phyloP scores from a whole-genome alignment of 805 yeast genomes.

The Saccharomycopsis babjevae region DNA sequence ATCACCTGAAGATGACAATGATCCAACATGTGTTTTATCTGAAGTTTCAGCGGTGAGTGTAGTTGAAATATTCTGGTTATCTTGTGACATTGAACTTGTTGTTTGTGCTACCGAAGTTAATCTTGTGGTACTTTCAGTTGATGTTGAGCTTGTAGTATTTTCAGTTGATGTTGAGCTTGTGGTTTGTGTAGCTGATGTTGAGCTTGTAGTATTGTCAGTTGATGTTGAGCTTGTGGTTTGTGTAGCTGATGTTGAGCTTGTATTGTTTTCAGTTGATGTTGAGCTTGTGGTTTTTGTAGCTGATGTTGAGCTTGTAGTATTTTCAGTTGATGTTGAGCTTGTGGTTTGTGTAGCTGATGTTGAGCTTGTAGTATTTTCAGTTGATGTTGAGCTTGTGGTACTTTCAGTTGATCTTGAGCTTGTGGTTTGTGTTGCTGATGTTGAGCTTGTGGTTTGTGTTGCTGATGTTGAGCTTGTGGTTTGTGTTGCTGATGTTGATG shows the following conservation, averaged over 20 bases:
- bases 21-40: no score
- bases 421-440: background rate
- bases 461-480: background rate
- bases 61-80: background rate
- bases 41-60: background rate
- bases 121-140: conserved; percentile 14
- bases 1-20: background rate
- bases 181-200: conserved; percentile 2
- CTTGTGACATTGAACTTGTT: background rate
- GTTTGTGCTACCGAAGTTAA: background rate
- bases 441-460: no score
- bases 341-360: no score
- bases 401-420: background rate
- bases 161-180: conserved; percentile 22
- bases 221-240: background rate
- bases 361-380: no score
- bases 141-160: conserved; percentile 15
- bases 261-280: no score
- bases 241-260: conserved; percentile 1
- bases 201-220: background rate
- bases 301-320: background rate
- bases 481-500: background rate
- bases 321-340: no score
- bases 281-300: background rate
- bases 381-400: background rate